phyloP scores from a whole-genome alignment of 371 early-diverging fungal species.

The Syncephalastrum racemosum region DNA sequence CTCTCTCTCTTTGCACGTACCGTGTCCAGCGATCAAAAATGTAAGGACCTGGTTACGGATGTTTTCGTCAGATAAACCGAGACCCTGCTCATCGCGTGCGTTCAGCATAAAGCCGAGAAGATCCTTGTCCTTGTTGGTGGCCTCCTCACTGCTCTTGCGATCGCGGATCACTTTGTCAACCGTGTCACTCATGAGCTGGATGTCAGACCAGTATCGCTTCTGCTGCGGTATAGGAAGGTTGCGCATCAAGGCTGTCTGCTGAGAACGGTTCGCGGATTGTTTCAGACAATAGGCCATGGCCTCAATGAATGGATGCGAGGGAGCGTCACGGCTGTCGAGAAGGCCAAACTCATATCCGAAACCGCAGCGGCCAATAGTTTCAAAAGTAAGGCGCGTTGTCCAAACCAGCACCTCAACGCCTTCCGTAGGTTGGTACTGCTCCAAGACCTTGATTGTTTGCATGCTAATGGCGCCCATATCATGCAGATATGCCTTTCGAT shows the following conservation, averaged over 20 bases:
- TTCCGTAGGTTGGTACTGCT: slow-evolving; percentile 34
- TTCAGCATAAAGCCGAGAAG: slow-evolving; percentile 61
- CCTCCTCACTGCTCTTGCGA: slow-evolving; percentile 34
- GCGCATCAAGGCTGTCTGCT: slow-evolving; percentile 43
- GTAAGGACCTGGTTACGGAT: slow-evolving; percentile 64
- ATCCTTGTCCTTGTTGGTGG: slow-evolving; percentile 43
- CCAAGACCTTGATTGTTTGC: slow-evolving; percentile 36
- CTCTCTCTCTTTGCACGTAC: slow-evolving; percentile 23
- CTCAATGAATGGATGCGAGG: slow-evolving; percentile 46
- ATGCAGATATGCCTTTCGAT: slow-evolving; percentile 34
- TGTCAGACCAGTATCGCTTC: slow-evolving; percentile 29
- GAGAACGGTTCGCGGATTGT: slow-evolving; percentile 21
- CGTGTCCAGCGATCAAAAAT: slow-evolving; percentile 59
- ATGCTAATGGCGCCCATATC: slow-evolving; percentile 45
- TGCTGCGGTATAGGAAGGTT: slow-evolving; percentile 43
- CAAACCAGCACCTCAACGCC: slow-evolving; percentile 47
- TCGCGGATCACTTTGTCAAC: slow-evolving; percentile 40
- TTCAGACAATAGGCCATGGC: slow-evolving; percentile 49
- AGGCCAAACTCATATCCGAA: slow-evolving; percentile 61
- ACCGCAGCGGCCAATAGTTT: slow-evolving; percentile 55
- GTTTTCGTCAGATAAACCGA: slow-evolving; percentile 45
- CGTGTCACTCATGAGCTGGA: slow-evolving; percentile 39
- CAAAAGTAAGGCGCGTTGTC: slow-evolving; percentile 57
- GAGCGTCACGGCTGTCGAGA: slow-evolving; percentile 36
- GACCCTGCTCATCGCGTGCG: slow-evolving; percentile 40